Base-by-base conservation (phyloP, 352 stramenopile species). In the Blastocystis hominis region DNA sequence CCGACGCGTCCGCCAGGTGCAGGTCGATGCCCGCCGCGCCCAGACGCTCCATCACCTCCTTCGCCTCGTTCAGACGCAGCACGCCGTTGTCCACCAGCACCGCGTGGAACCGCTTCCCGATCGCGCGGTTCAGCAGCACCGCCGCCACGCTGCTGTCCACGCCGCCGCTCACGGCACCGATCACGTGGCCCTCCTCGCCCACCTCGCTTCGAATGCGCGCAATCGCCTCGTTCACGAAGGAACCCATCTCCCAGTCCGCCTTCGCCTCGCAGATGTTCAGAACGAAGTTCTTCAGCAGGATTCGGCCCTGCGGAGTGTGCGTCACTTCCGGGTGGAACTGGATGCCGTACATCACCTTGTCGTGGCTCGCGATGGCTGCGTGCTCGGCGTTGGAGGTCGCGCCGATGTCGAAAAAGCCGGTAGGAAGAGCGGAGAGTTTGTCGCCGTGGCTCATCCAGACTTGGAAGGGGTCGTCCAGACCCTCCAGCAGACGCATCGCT, bases 401-500 rank as follows among this genome's bases (percentile, higher is more conserved):
- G 6, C 76, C 61, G 46, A 88, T 78, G 90, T 91, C 66, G 89
- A 91, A 90, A 89, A 89, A 95, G 81, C 95, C 96, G 50, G 96
- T 91, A 2, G 97, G 96, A 40, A 96, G 92, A 50, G 92, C 90
- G 84, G 93, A 95, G 53, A 99, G 91, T 91, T 98, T 98, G 91
- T 99, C 97, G 44, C 96, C 96, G 91, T 99, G 97, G 90, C 94
- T 98, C 97, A 99, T 99, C 96, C 96, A 99, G 91, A 99, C 94
- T 91, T 97, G 94, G 90, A 98, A 97, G 78, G 97, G 92, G 24
- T 93, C 88, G 36, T 95, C 93, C 30, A 96, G 92, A 13, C 93
- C 95, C 20, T 95, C 90, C 86, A 98, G 95, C 15, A 98, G 91
- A 0, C 91, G 90, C 46, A 68, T 56, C 17, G 81, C 89, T 3